These are phyloP conservation scores for Wickerhamomyces sydowiorum DNA, from an alignment of 805 yeast genomes.

Conservation along the genomic window DNA sequence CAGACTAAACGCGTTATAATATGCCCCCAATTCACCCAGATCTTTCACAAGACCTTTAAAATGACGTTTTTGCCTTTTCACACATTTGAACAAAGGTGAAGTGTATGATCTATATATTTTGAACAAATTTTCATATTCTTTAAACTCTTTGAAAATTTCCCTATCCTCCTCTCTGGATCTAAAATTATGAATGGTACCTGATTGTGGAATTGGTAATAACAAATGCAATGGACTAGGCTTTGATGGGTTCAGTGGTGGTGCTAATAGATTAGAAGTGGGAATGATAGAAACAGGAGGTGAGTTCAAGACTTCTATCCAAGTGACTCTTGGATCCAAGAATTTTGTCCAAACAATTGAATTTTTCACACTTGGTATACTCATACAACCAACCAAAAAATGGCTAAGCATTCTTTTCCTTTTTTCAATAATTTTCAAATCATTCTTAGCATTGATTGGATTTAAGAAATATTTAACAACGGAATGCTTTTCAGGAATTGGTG, in stretches of 20 bases:
- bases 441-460: constrained; percentile 37
- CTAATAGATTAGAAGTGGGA: constrained; percentile 46
- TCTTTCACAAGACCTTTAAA: constrained; percentile 55
- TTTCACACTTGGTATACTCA: constrained; percentile 47
- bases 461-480: constrained; percentile 43
- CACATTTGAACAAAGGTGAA: constrained; percentile 16
- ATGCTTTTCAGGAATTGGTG: constrained; percentile 93
- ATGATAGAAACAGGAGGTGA: constrained; percentile 49
- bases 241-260: constrained; percentile 58
- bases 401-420: constrained; percentile 72
- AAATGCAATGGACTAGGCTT: constrained; percentile 54
- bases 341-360: constrained; percentile 60
- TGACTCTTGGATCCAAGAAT: constrained; percentile 80
- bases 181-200: constrained; percentile 25
- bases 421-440: constrained; percentile 43
- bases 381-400: constrained; percentile 74
- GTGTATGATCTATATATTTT: constrained; percentile 14
- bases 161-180: constrained; percentile 15
- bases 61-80: constrained; percentile 26
- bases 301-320: constrained; percentile 71
- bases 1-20: constrained; percentile 53
- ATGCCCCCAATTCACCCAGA: constrained; percentile 73
- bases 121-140: constrained; percentile 22
- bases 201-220: constrained; percentile 55
- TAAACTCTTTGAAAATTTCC: constrained; percentile 12